Base-by-base conservation (phyloP, 768 basidiomycete species). In the Boletus rubroflammeus region DNA sequence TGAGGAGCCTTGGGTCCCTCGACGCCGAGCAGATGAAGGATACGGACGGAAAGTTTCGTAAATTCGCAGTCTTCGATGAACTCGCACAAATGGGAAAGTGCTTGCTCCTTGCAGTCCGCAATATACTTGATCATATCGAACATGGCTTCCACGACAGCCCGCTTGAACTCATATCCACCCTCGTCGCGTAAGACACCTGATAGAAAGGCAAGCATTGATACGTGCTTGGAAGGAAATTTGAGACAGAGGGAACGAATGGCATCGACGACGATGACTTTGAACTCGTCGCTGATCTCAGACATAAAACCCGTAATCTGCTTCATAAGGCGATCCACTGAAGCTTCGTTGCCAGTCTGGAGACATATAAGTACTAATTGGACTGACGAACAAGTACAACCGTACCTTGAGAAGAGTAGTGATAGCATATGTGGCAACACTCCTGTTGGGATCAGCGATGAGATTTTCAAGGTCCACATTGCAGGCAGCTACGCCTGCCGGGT, bases 41-140 rank as follows among this genome's bases (percentile, higher is more conserved):
- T 93, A 44, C 96, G 90, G 58, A 99, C 97, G 29, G 94, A 97
- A 47, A 99, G 84, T 73, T 98, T 99, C 31, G 96, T 98, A 68
- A 98, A 99, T 71, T 99, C 97, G 81, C 97, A 99, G 69, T 99
- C 97, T 73, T 99, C 97, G 69, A 99, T 99, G 70, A 99, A 99
- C 70, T 99, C 97, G 78, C 97, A 99, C 21, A 99, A 82, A 66
- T 99, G 93, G 19, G 96, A 96, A 42, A 99, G 81, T 1, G 97
- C 97, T 65, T 97, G 90, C 69, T 99, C 97, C 75, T 97, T 96
- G 75, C 88, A 91, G 48, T 98, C 96, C 42, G 78, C 76, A 64
- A 99, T 98, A 74, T 84, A 98, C 68, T 96, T 98, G 80, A 99
- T 92, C 97, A 99, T 99, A 72, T 99, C 97, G 69, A 99, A 98